Evolutionary conservation across 176 grass and related monocot genomes (phyloP).

Genomic region (Oryza meridionalis): DNA sequence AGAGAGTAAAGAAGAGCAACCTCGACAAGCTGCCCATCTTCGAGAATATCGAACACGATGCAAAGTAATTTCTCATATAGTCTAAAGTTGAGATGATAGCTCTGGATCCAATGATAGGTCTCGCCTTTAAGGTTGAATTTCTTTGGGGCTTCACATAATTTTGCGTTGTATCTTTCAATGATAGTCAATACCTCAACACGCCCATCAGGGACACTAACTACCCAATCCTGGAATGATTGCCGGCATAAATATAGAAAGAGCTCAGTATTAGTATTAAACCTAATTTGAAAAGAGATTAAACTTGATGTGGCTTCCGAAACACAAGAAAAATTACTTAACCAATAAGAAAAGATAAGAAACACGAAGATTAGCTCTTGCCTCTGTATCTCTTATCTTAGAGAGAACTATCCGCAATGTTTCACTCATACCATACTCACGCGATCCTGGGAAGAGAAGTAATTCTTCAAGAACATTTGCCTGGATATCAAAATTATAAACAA

Average conservation of each 20-base stretch:
- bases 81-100: constrained; percentile 81
- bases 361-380: constrained; percentile 58
- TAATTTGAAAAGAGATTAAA: constrained; percentile 17
- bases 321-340: constrained; percentile 25
- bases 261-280: background rate
- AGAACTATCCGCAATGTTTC: constrained; percentile 66
- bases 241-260: constrained; percentile 28
- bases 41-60: constrained; percentile 93
- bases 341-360: constrained; percentile 24
- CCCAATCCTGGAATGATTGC: constrained; percentile 69
- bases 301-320: background rate
- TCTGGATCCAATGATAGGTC: constrained; percentile 72
- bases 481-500: constrained; percentile 38
- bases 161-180: constrained; percentile 70
- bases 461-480: constrained; percentile 94
- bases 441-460: constrained; percentile 61
- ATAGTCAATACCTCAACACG: constrained; percentile 66
- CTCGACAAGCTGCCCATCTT: constrained; percentile 91
- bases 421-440: constrained; percentile 49
- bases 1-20: constrained; percentile 49
- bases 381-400: constrained; percentile 68
- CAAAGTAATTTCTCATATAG: constrained; percentile 86
- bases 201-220: constrained; percentile 66
- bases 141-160: constrained; percentile 50
- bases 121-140: constrained; percentile 66